Evolutionary conservation across 2,329 filamentous ascomycete genomes (phyloP).

Genomic region (Ophiocordyceps camponoti-saundersi): DNA sequence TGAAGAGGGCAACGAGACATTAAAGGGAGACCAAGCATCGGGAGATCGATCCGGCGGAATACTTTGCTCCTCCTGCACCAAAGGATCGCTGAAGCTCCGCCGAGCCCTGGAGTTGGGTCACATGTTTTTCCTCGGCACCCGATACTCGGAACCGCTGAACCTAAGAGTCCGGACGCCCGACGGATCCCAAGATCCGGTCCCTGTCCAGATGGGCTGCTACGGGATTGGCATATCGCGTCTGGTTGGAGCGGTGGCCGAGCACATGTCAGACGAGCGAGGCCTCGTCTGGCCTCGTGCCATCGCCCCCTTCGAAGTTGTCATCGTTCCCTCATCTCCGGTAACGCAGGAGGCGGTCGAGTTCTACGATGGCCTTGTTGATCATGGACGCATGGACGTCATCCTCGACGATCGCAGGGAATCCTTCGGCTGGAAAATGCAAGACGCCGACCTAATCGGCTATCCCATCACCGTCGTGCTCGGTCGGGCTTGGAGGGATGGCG

Average conservation of each 20-base stretch:
- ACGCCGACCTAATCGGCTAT: constrained; percentile 81
- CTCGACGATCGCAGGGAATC: constrained; percentile 56
- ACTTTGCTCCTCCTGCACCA: constrained; percentile 50
- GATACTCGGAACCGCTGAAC: constrained; percentile 63
- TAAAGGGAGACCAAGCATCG: constrained; percentile 36
- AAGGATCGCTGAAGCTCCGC: constrained; percentile 45
- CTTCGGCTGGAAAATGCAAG: constrained; percentile 72
- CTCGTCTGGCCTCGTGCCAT: constrained; percentile 80
- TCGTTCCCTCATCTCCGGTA: constrained; percentile 37
- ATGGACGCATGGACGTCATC: constrained; percentile 38
- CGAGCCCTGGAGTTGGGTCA: constrained; percentile 82
- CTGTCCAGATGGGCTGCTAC: constrained; percentile 89
- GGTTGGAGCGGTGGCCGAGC: constrained; percentile 70
- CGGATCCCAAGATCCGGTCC: constrained; percentile 17
- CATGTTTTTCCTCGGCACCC: constrained; percentile 82
- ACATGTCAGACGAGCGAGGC: constrained; percentile 52
- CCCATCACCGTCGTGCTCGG: constrained; percentile 71
- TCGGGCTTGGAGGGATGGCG: constrained; percentile 42
- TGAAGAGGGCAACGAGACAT: too few species aligned
- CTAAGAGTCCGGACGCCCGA: constrained; percentile 35
- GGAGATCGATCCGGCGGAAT: too few species aligned
- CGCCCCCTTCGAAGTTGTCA: constrained; percentile 63
- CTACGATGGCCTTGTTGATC: constrained; percentile 39
- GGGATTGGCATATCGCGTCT: constrained; percentile 88
- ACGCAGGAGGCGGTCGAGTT: constrained; percentile 35